Evolutionary conservation across 495 filamentous ascomycete species (phyloP), one percentile per base, ranked within the genome.

Genomic region (Cercophora newfieldiana): DNA sequence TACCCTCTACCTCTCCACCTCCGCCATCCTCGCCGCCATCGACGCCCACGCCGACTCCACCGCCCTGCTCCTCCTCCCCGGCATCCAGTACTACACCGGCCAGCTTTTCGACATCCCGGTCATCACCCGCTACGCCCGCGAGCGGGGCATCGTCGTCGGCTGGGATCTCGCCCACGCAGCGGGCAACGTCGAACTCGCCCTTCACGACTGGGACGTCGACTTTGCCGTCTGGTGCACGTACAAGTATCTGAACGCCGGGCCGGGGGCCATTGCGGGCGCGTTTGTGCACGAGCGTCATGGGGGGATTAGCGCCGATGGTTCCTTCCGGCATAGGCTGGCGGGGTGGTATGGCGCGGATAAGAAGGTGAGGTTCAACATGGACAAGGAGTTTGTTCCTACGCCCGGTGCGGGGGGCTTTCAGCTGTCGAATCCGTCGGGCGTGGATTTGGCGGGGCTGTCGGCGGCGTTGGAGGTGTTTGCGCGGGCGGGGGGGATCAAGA

Each of bases 121-220:
- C 51, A 97, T 98, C 77, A 97, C 94, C 7, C 78, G 82, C 3
- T 82, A 91, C 71, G 93, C 93, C 0, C 91, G 91, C 56, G 81
- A 80, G 6, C 85, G 87, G 65, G 90, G 88, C 30, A 90, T 98
- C 62, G 19, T 89, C 24, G 87, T 96, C 21, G 91, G 92, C 48
- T 98, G 93, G 93, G 94, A 98, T 75, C 88, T 97, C 62, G 94
- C 94, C 0, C 94, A 98, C 77, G 93, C 93, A 2, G 91, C 86
- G 1, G 94, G 94, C 16, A 98, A 98, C 75, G 91, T 97, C 7
- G 85, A 88, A 25, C 77, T 97, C 7, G 75, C 80, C 21, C 83
- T 98, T 37, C 91, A 96, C 75, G 90, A 92, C 68, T 97, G 94
- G 94, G 84, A 93, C 61, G 93, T 97, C n/a, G 94, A 98, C 74